Evolutionary conservation across 2,329 filamentous ascomycete species (phyloP), one percentile per base, ranked within the genome.

Genomic region (Trichoderma sp.): DNA sequence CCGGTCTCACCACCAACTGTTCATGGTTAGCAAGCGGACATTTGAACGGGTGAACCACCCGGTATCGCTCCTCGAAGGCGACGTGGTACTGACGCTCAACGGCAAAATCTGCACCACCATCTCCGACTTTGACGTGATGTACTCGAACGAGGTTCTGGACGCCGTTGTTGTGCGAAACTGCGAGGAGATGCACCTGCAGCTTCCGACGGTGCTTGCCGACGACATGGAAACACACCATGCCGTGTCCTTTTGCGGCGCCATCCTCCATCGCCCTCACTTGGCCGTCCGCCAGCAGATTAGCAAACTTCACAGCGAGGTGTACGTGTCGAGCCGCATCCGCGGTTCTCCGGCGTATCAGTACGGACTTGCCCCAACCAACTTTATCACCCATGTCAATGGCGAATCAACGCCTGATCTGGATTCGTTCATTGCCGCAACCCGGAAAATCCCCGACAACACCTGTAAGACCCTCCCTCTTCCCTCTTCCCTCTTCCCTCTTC

Each of bases 281-380:
- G 96, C 96, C 60, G 96, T 99, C 11, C 89, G 96, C 26, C 96
- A 99, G 80, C 96, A 99, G 79, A 99, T 99, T 77, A 94, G 91
- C 80, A 97, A 97, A 80, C 86, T 99, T 34, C 95, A 97, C 77
- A 96, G 93, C 71, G 95, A 98, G 80, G 92, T 99, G 4, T 99
- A 99, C 79, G 94, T 99, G 49, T 96, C 92, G 43, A 94, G 94
- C 2, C 86, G 95, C 71, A 92, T 91, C 64, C 86, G 93, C 56
- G 94, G 93, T 34, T 95, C 91, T 2, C 93, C 93, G 0, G 87
- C 93, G 0, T 96, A 94, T 76, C 93, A 95, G 78, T 97, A 97
- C 76, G 94, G 94, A 18, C 87, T 99, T 34, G 93, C 95, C 5
- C 94, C 95, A 1, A 99, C 96, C 18, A 99, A 98, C 80, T 99